Base-by-base conservation (phyloP, 345 rosid genomes). In the Leavenworthia alabamica region DNA sequence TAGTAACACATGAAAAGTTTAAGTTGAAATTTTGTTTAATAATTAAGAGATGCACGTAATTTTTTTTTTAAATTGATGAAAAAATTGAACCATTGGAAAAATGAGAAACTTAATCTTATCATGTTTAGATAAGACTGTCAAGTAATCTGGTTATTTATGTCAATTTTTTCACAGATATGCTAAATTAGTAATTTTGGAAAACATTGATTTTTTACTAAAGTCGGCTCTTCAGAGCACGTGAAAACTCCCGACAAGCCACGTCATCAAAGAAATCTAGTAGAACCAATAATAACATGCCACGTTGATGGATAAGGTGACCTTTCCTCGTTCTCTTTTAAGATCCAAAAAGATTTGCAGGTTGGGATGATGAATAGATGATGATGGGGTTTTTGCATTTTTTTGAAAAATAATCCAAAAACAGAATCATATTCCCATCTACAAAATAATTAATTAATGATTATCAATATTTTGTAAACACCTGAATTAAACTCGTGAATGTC, bases 221-320 rank as follows among this genome's bases (percentile, higher is more conserved):
- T 45, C 63, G 51, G 55, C 27, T 56, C 50, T 42, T 49, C 7
- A 76, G 67, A 46, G 49, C 96, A 77, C 81, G 85, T 79, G 93
- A 81, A 69, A 37, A 56, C 58, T 48, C 59, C 75, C 70, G 75
- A 71, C 71, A 1, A 3, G 56, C 82, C 89, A 80, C 73, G 67
- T 83, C 72, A 68, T 73, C 79, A 50, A 51, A 32, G 39, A 72
- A 86, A 84, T 84, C 82, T 45, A 37, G 29, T 2, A 1, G 0
- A 15, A 0, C 92, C 83, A 89, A 80, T 81, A 11, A 11, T 0
- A 7, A 3, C 0, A 0, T 5, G 44, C 65, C 77, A 73, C 54
- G 59, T 48, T 1, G 7, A 12, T 56, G 17, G 77, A 73, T 73
- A 73, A 24, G 66, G 62, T 59, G 57, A 35, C 66, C 5, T 40